Evolutionary conservation across 176 grass and related monocot genomes (phyloP).

Genomic region (Rhynchospora tenuis): DNA sequence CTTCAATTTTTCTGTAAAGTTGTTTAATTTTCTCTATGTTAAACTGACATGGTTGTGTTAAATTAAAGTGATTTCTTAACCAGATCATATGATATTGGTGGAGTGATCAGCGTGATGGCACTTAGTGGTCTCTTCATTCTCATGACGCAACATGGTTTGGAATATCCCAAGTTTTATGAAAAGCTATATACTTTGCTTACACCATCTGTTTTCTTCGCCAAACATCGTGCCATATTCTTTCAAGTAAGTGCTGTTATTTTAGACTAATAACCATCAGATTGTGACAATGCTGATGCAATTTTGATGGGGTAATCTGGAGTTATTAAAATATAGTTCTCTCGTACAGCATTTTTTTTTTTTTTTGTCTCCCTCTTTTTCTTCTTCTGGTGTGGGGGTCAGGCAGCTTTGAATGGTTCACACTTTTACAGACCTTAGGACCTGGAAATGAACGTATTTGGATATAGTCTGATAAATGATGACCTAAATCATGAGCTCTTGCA

Average conservation of each 20-base stretch:
- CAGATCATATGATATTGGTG: slow-evolving; percentile 95
- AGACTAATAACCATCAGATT: neutral
- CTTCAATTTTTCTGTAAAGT: neutral
- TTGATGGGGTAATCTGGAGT: neutral
- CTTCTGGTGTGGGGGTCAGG: neutral
- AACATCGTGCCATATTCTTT: slow-evolving; percentile 85
- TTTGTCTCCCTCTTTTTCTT: too few species aligned
- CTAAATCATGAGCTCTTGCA: neutral
- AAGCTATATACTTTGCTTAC: slow-evolving; percentile 83
- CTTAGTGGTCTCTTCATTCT: slow-evolving; percentile 93
- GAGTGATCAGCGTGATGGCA: slow-evolving; percentile 95
- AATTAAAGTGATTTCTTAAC: slow-evolving; percentile 93
- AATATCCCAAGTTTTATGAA: slow-evolving; percentile 94
- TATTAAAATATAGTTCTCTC: neutral
- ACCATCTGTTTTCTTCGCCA: slow-evolving; percentile 80
- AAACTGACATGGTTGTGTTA: slow-evolving; percentile 26
- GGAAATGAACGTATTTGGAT: neutral
- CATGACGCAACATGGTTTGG: slow-evolving; percentile 90
- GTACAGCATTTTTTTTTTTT: neutral
- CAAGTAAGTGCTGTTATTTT: slow-evolving; percentile 54
- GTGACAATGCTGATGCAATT: neutral
- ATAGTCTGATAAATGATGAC: neutral
- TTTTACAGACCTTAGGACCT: neutral
- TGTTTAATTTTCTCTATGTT: neutral
- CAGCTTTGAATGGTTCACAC: neutral